A percentile compares a stretch with the other conserved stretches of the same genome.
These are phyloP conservation scores for Capsicum rhomboideum DNA, from an alignment of 257 asterid species.

Conservation along the genomic window DNA sequence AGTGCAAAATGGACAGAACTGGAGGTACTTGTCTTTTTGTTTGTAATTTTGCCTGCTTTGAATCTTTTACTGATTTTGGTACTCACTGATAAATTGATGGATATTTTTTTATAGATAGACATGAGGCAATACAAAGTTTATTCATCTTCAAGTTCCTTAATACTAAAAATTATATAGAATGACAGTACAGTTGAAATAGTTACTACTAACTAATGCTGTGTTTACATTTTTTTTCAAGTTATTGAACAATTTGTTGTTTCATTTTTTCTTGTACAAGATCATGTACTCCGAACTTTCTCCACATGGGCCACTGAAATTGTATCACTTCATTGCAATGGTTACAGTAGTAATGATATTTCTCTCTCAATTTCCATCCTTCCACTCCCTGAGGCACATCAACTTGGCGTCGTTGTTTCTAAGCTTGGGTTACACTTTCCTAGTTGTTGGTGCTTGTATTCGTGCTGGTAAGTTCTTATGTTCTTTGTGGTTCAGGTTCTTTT, in stretches of 20 bases:
- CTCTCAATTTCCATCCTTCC: conserved; percentile 92
- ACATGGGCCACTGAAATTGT: conserved; percentile 60
- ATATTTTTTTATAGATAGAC: not conserved
- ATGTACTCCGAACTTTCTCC: conserved; percentile 74
- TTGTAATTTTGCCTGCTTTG: not conserved
- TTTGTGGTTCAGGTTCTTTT: not conserved
- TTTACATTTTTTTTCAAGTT: not conserved
- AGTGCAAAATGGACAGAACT: not conserved
- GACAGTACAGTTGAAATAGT: not conserved
- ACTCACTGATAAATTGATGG: not conserved
- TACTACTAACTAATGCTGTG: not conserved
- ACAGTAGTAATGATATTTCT: conserved; percentile 70
- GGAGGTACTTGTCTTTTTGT: not conserved
- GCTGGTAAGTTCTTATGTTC: conserved; percentile 38
- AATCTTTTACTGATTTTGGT: not conserved
- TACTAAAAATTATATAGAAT: not conserved
- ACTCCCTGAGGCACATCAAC: conserved; percentile 90
- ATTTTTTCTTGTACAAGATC: conserved; percentile 42
- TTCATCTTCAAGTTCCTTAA: not conserved
- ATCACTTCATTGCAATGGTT: conserved; percentile 87
- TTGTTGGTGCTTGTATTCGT: conserved; percentile 78
- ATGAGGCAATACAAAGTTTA: not conserved
- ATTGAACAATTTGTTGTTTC: not conserved
- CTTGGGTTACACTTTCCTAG: conserved; percentile 75
- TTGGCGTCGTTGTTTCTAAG: conserved; percentile 70